Conservation (phyloP, 768 basidiomycete species). For the Lactarius psammicola region DNA sequence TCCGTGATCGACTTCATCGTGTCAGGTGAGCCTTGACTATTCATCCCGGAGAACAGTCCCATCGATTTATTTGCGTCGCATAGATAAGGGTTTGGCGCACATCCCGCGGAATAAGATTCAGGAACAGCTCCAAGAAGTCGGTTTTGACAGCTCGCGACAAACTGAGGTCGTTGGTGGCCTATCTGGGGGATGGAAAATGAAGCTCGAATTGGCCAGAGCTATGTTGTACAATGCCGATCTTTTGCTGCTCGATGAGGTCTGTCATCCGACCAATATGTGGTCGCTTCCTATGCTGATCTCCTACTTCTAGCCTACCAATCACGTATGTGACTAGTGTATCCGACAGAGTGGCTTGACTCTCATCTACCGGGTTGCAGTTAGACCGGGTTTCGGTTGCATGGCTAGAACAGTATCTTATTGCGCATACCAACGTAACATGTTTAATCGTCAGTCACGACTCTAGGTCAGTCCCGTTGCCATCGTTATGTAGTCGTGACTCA, state of each 20-base stretch:
- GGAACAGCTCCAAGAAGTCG: constrained; percentile 80
- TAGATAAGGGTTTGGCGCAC: constrained; percentile 67
- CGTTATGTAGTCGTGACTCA: not conserved
- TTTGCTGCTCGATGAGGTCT: constrained; percentile 79
- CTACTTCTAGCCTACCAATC: constrained; percentile 75
- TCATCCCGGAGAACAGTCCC: not conserved
- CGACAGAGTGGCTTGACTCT: constrained; percentile 25
- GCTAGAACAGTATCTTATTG: constrained; percentile 84
- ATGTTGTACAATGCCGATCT: constrained; percentile 95
- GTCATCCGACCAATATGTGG: constrained; percentile 13
- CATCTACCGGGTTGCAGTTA: constrained; percentile 45
- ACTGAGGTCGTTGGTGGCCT: constrained; percentile 81
- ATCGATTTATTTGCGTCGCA: constrained; percentile 3
- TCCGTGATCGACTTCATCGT: constrained; percentile 90
- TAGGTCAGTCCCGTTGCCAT: constrained; percentile 52
- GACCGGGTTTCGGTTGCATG: constrained; percentile 84
- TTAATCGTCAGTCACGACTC: constrained; percentile 97
- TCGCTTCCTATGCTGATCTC: constrained; percentile 30
- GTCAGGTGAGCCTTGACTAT: constrained; percentile 50
- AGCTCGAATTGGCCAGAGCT: constrained; percentile 90
- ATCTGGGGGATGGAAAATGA: constrained; percentile 99
- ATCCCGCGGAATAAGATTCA: constrained; percentile 71
- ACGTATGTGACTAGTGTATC: constrained; percentile 52
- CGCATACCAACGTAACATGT: constrained; percentile 83
- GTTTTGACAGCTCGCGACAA: constrained; percentile 87